Conservation (phyloP, 208 protist species). For the Acanthamoeba sp. region DNA sequence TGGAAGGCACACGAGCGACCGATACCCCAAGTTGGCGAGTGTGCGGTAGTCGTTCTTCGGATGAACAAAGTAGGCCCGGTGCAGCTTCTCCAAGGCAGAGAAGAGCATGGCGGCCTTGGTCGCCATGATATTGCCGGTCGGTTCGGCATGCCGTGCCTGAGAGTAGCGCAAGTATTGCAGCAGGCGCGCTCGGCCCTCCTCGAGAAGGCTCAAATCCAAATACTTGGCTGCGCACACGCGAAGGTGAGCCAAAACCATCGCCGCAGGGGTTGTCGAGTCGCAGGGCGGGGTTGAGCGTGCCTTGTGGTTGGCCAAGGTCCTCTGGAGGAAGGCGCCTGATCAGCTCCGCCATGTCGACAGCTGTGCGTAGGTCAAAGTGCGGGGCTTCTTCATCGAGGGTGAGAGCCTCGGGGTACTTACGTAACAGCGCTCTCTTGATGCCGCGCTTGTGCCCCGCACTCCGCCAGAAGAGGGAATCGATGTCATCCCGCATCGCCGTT, state of each 20-base stretch:
- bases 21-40: background rate
- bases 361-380: background rate
- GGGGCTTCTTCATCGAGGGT: background rate
- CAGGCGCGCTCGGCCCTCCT: background rate
- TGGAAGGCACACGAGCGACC: too few relatives aligned
- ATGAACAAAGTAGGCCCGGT: background rate
- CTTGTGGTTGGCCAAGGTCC: background rate
- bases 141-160: background rate
- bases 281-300: background rate
- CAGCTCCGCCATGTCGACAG: background rate
- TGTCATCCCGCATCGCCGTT: background rate
- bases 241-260: too few relatives aligned
- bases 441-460: background rate
- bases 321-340: background rate
- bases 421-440: background rate
- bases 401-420: constrained; percentile 16
- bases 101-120: background rate
- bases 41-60: constrained; percentile 32
- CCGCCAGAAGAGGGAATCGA: background rate
- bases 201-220: background rate
- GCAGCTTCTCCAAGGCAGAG: background rate
- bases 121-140: background rate
- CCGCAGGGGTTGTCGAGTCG: too few relatives aligned
- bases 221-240: background rate
- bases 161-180: background rate